Evolutionary conservation across 2,329 filamentous ascomycete genomes (phyloP).

Genomic region (Calonectria ilicicola): DNA sequence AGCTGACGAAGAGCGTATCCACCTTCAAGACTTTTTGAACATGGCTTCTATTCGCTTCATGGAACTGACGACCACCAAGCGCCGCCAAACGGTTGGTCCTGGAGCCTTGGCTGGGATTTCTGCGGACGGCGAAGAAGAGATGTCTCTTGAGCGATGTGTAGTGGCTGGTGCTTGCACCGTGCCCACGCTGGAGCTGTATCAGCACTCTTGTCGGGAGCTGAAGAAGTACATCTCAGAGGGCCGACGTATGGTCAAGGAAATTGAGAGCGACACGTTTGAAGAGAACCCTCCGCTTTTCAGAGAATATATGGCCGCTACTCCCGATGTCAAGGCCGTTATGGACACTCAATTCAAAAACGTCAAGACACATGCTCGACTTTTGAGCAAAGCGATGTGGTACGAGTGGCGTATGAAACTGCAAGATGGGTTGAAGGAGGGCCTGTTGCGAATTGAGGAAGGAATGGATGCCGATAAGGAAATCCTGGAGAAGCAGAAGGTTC

Average conservation of each 20-base stretch:
- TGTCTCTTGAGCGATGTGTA: slow-evolving; percentile 80
- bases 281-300: slow-evolving; percentile 93
- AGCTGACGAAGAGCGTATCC: slow-evolving; percentile 72
- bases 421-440: slow-evolving; percentile 82
- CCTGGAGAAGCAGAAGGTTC: slow-evolving; percentile 74
- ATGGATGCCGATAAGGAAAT: slow-evolving; percentile 80
- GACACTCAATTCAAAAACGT: slow-evolving; percentile 98
- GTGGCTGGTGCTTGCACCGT: slow-evolving; percentile 91
- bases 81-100: slow-evolving; percentile 83
- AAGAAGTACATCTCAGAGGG: slow-evolving; percentile 98
- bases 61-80: slow-evolving; percentile 96
- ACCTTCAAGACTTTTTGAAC: slow-evolving; percentile 91
- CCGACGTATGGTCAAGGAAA: slow-evolving; percentile 87
- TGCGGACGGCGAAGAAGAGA: slow-evolving; percentile 60
- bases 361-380: slow-evolving; percentile 88
- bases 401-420: slow-evolving; percentile 95
- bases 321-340: slow-evolving; percentile 87
- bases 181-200: slow-evolving; percentile 93
- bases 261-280: slow-evolving; percentile 88
- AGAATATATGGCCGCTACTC: slow-evolving; percentile 88
- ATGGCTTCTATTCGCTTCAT: slow-evolving; percentile 98
- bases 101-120: slow-evolving; percentile 56
- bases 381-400: slow-evolving; percentile 98
- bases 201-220: slow-evolving; percentile 94
- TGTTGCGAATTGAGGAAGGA: slow-evolving; percentile 79